These are phyloP conservation scores for Akanthomyces dipterigenus DNA, from an alignment of 2,329 filamentous ascomycete genomes.

Conservation along the genomic window DNA sequence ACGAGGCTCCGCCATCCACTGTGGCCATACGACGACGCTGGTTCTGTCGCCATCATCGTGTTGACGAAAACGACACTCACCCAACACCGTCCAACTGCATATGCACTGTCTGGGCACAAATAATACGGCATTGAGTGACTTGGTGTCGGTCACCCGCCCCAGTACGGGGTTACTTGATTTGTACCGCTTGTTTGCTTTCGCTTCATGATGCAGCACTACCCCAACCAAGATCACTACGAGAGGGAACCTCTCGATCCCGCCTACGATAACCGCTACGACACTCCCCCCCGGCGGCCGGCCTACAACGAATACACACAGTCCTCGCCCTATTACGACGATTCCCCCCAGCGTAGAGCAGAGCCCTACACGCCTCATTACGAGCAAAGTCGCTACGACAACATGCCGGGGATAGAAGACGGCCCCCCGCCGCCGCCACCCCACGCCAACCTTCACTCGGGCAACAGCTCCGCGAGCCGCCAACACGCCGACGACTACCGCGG, in stretches of 20 bases:
- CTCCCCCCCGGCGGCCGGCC: background rate
- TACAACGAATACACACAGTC: constrained; percentile 8
- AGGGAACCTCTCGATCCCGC: constrained; percentile 28
- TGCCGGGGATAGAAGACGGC: background rate
- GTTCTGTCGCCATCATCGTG: background rate
- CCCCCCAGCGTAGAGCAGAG: constrained; percentile 10
- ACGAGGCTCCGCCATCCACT: background rate
- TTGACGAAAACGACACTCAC: background rate
- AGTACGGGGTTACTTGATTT: background rate
- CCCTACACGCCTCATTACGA: constrained; percentile 5
- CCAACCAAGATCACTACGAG: constrained; percentile 26
- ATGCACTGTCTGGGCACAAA: background rate
- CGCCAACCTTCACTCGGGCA: constrained; percentile 18
- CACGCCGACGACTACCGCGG: constrained; percentile 17
- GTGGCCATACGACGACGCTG: background rate
- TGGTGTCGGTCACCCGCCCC: background rate
- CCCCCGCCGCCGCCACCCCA: constrained; percentile 16
- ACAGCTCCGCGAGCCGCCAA: constrained; percentile 16
- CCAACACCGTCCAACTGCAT: background rate
- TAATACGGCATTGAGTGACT: background rate
- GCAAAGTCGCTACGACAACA: constrained; percentile 5
- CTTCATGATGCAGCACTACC: constrained; percentile 26
- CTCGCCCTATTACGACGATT: constrained; percentile 23
- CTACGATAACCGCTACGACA: constrained; percentile 11
- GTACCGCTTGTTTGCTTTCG: background rate